Base-by-base conservation (phyloP, 2,329 filamentous ascomycete species). In the Ilyonectria mors-panacis region DNA sequence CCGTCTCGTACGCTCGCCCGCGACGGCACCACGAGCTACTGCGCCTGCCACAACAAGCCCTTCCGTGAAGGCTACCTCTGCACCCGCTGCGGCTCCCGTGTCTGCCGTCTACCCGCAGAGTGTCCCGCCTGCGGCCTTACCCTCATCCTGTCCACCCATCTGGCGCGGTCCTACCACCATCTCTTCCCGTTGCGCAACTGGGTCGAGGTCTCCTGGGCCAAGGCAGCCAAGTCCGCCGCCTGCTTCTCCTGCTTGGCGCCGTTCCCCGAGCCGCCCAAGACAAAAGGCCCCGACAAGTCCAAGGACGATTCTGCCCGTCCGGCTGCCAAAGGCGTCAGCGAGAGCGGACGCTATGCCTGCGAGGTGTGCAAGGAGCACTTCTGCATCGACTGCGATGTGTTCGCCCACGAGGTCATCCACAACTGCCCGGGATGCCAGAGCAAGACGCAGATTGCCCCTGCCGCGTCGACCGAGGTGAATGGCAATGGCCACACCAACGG, bases 381-480 rank as follows among this genome's bases (percentile, higher is more conserved):
- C 79, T 99, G 96, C 84, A 97, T 99, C 71, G 96, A 99, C 79
- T 99, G 96, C 80, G 96, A 99, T 80, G 90, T 98, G 26, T 98
- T 96, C 82, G 93, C 94, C 26, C 96, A 99, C 79, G 94, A 98
- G 82, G 90, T 97, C 13, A 88, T 97, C 58, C 95, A 99, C 79
- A 98, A 98, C 81, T 99, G 96, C 77, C 95, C 96, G 0, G 95
- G 95, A 0, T 99, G 96, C 79, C 92, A 89, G 80, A 88, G 87
- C 75, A 84, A 85, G 63, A 77, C 42, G 10, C 65, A 53, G 39
- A 66, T 65, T 55, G 66, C 67, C 48, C 67, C 66, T 13, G 60
- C 69, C 39, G 54, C 57, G 47, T 60, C 69, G 28, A 66, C 68
- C 15, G 75, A 75, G 59, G 68, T 73, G 23, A 81, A 82, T 58